Evolutionary conservation across 805 yeast genomes (phyloP), one percentile per base, ranked within the genome.

Genomic region (Myxozyma nipponensis): DNA sequence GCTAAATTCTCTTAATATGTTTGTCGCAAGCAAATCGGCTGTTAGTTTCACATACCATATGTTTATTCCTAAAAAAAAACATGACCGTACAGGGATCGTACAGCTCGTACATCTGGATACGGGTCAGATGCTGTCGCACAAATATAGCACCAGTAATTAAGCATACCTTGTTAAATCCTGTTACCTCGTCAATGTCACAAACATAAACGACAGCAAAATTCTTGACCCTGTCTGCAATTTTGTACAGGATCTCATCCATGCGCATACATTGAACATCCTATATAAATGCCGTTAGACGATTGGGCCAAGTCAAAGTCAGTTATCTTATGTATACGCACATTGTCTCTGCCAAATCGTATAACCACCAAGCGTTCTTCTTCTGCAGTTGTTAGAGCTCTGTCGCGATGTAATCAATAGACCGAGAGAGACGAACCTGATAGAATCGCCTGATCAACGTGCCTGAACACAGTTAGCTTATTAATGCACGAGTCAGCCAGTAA

Each of bases 361-460:
- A 90, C 83, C 23, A 93, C 97, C 5, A 93, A 68, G 50, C 96
- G 71, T 45, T 87, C 95, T 51, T 86, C 95, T 63, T 93, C 98
- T 5, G 66, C 25, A 21, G 9, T 0, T 15, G 3, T 7, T 7
- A 28, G 32, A 13, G 32, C 13, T 28, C 7, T 7, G 7, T 28
- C 13, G 32, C 7, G 32, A 9, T 28, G 7, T 9, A 28, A 28
- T 28, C 32, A 28, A 7, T 28, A 7, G 32, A 28, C 32, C 7
- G n/a, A n/a, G 32, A 28, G 32, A 9, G 32, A 28, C 32, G 32
- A 42, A 49, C 60, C 55, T n/a, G 88, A 80, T 21, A 93, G 73
- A 35, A 93, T 93, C 4, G 98, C 96, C 65, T 93, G 98, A 69
- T 93, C 98, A 28, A 93, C 98, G 63, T 93, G 98, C 97, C 52